A percentile compares a stretch with the other conserved stretches of the same genome.
Conservation (phyloP, 139 green algal genomes). For the Protoeuglena noctilucae region DNA sequence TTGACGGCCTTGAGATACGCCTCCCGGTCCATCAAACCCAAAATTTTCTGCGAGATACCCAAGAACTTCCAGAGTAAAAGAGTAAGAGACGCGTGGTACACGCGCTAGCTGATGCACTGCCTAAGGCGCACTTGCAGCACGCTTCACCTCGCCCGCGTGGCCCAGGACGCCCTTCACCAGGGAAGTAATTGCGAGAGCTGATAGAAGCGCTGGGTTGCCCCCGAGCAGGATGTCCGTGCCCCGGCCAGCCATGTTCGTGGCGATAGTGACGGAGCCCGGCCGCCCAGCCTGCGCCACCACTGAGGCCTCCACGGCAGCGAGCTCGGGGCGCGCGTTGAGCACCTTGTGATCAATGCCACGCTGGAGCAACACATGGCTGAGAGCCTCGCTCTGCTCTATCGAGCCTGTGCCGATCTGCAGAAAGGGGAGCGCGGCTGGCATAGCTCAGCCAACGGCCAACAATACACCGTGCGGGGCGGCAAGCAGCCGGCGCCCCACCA, state of each 20-base stretch:
- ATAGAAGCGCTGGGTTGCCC: slow-evolving; percentile 54
- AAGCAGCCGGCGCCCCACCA: too few relatives aligned
- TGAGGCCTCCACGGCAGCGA: slow-evolving; percentile 49
- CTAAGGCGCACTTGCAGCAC: too few relatives aligned
- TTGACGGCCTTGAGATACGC: too few relatives aligned
- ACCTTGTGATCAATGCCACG: slow-evolving; percentile 26
- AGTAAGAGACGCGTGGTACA: too few relatives aligned
- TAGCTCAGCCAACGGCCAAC: too few relatives aligned
- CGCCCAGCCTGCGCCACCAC: slow-evolving; percentile 53
- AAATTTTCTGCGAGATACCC: too few relatives aligned
- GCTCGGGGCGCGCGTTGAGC: slow-evolving; percentile 51
- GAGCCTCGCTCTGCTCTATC: slow-evolving; percentile 35
- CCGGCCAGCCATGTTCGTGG: slow-evolving; percentile 62
- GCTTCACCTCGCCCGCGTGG: too few relatives aligned
- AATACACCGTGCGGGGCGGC: not conserved
- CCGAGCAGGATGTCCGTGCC: slow-evolving; percentile 69
- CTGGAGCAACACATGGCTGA: slow-evolving; percentile 25
- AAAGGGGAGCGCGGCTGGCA: slow-evolving; percentile 1
- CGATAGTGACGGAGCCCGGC: slow-evolving; percentile 48
- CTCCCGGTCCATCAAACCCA: too few relatives aligned
- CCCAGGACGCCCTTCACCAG: too few relatives aligned
- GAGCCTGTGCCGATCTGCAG: slow-evolving; percentile 78
- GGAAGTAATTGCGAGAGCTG: too few relatives aligned
- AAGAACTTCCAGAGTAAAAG: too few relatives aligned
- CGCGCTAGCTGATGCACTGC: too few relatives aligned